Base-by-base conservation (phyloP, 352 stramenopile genomes). In the Blastocystis sp. region DNA sequence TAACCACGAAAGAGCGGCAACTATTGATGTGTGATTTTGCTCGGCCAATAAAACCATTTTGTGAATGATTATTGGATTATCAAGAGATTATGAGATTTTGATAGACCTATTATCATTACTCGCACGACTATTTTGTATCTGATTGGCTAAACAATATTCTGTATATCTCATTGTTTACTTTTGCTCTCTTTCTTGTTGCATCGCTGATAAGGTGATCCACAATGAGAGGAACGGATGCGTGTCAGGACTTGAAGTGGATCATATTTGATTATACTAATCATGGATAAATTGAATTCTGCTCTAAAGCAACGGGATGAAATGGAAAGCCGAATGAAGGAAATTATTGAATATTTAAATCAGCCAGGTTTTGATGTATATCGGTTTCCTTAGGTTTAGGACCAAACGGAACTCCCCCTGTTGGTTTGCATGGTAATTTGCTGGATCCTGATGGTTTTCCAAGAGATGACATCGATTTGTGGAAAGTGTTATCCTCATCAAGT, bases 251-350 rank as follows among this genome's bases (percentile, higher is more conserved):
- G 30, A 34, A 34, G 30, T 34, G 30, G 1, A 34, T 66, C 13
- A 66, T 9, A 50, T 20, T 16, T 79, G 5, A 63, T 65, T 39
- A 41, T 30, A 65, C 65, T 85, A 55, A 9, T 16, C 0, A 8
- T 9, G 30, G 26, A 85, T 53, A 26, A 85, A n/a, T n/a, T 85
- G 11, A 26, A 43, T 18, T 24, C 43, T 30, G 43, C 47, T 3
- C 55, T 66, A 47, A 20, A 16, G 53, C 43, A 66, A 45, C 47
- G 73, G 53, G 53, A 24, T 4, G 16, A 85, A 47, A 85, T 85
- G 73, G 73, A 85, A 69, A 47, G 26, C 30, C 26, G 73, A 50
- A 85, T 85, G 73, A 69, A 41, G 53, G 73, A 85, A 55, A 85
- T 85, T 45, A 85, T 85, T 30, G 50, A 30, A n/a, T 85, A 53